Conservation (phyloP, 1,284 basidiomycete genomes). For the Phaffia rhodozyma region DNA sequence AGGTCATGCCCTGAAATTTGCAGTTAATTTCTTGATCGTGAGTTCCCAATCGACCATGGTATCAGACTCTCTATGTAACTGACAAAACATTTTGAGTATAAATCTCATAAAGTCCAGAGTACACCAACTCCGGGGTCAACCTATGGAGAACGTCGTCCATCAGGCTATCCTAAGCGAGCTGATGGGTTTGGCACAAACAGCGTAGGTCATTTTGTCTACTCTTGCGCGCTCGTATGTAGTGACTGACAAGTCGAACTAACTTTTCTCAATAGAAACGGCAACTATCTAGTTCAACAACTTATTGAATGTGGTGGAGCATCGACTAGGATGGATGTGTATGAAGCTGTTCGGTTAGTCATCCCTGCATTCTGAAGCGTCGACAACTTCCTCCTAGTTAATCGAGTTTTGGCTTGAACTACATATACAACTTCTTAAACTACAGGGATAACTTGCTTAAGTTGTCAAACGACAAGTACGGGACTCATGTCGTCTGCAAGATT, state of each 20-base stretch:
- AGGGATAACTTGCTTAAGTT: constrained; percentile 12
- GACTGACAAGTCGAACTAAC: not conserved
- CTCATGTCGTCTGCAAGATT: constrained; percentile 19
- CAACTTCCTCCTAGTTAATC: too few relatives aligned
- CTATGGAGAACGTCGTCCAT: constrained; percentile 14
- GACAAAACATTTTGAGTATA: not conserved
- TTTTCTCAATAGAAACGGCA: constrained; percentile 9
- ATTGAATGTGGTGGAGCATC: constrained; percentile 12
- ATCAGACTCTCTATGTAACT: not conserved
- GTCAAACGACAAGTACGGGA: constrained; percentile 17
- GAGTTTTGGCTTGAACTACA: not conserved
- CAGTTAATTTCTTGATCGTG: constrained; percentile 18
- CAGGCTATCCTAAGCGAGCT: constrained; percentile 15
- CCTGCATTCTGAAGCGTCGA: too few relatives aligned
- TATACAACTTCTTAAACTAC: not conserved
- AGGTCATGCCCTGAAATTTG: constrained; percentile 18
- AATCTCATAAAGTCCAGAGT: constrained; percentile 7
- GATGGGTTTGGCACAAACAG: constrained; percentile 16
- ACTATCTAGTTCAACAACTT: constrained; percentile 18
- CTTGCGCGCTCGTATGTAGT: not conserved
- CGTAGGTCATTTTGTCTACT: constrained; percentile 1
- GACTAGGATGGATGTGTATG: constrained; percentile 14
- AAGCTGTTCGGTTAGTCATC: constrained; percentile 6
- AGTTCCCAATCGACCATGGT: not conserved
- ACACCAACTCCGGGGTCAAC: constrained; percentile 16